Conservation (phyloP, 805 yeast genomes). For the Teunomyces gatunensis region DNA sequence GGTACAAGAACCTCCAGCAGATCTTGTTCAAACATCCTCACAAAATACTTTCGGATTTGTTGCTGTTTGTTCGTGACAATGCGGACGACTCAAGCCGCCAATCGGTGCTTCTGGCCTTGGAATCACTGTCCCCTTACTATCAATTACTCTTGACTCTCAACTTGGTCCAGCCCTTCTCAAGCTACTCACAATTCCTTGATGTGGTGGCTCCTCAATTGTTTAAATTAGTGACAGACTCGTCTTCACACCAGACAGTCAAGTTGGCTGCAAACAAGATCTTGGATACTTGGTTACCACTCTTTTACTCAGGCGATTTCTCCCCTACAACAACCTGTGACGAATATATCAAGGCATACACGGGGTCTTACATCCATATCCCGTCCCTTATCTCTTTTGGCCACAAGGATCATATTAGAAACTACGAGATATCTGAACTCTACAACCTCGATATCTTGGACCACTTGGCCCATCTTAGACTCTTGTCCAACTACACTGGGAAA, state of each 20-base stretch:
- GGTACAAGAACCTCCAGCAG: constrained; percentile 20
- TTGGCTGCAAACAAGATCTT: constrained; percentile 6
- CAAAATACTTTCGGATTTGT: constrained; percentile 7
- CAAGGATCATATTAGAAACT: constrained; percentile 13
- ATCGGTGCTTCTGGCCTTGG: background rate
- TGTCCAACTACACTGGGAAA: constrained; percentile 2
- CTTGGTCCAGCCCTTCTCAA: background rate
- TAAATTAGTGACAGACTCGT: background rate
- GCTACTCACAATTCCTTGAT: constrained; percentile 5
- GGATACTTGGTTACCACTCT: constrained; percentile 5
- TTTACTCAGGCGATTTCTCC: constrained; percentile 5
- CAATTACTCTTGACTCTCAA: constrained; percentile 6
- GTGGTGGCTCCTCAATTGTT: constrained; percentile 4
- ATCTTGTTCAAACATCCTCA: constrained; percentile 15
- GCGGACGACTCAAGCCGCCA: constrained; percentile 2
- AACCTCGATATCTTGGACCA: constrained; percentile 13
- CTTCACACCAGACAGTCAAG: background rate
- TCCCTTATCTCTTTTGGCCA: constrained; percentile 4
- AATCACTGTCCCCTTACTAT: constrained; percentile 4
- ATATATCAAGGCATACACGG: background rate
- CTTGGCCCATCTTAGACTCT: constrained; percentile 15
- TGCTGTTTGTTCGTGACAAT: constrained; percentile 5
- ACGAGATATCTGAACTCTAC: constrained; percentile 19
- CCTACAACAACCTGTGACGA: background rate
- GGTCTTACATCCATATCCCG: background rate